These are phyloP conservation scores for Scolecobasidium constrictum DNA, from an alignment of 2,329 filamentous ascomycete genomes.

Conservation along the genomic window DNA sequence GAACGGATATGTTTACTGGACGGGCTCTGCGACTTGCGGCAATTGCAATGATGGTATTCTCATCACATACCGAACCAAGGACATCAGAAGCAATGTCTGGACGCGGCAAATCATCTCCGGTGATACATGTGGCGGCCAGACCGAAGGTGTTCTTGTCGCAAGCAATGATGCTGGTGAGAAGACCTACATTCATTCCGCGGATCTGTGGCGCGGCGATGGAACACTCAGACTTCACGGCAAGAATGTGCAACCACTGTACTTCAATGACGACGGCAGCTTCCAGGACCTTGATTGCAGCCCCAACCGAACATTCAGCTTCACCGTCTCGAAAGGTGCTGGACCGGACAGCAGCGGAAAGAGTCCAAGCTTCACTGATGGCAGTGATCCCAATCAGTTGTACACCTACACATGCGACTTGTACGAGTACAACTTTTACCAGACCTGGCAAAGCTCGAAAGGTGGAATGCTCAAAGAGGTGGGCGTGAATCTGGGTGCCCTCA, in stretches of 20 bases:
- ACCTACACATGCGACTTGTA: constrained; percentile 6
- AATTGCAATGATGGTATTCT: constrained; percentile 7
- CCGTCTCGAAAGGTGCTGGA: not conserved
- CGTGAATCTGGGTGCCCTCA: constrained; percentile 3
- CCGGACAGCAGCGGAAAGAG: constrained; percentile 3
- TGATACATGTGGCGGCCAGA: constrained; percentile 5
- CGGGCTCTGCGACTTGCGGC: constrained; percentile 3
- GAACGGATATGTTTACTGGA: constrained; percentile 6
- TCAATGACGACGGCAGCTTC: constrained; percentile 5
- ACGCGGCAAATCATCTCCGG: constrained; percentile 2
- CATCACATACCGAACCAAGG: constrained; percentile 4
- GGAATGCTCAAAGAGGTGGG: constrained; percentile 3
- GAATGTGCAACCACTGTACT: constrained; percentile 7
- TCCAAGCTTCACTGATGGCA: constrained; percentile 4
- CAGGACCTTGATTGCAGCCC: constrained; percentile 3
- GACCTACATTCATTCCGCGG: constrained; percentile 1
- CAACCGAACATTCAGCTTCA: not conserved
- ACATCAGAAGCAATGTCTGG: constrained; percentile 4
- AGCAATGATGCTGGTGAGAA: constrained; percentile 2
- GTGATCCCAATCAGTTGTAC: constrained; percentile 5
- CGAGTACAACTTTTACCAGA: constrained; percentile 5
- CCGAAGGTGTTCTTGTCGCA: constrained; percentile 3
- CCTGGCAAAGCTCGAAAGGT: constrained; percentile 3
- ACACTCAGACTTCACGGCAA: constrained; percentile 5
- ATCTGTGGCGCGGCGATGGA: constrained; percentile 6